Conservation (phyloP, 2,329 filamentous ascomycete genomes). For the Epichloe scottii region DNA sequence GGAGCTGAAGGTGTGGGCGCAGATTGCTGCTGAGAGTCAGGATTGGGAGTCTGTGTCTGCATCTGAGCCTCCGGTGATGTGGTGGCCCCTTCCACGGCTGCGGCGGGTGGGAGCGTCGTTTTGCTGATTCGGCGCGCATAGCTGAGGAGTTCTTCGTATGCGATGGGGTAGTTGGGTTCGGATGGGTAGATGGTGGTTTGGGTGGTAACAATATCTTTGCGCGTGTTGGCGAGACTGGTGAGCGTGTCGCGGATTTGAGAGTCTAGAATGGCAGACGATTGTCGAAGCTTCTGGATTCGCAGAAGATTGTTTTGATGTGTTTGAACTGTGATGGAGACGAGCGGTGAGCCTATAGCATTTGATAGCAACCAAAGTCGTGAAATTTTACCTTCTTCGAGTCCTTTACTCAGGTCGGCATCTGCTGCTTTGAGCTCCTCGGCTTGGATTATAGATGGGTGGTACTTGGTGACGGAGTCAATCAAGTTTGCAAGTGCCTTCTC, state of each 20-base stretch:
- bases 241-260: slow-evolving; percentile 60
- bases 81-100: slow-evolving; percentile 28
- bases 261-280: slow-evolving; percentile 53
- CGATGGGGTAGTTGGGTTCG: slow-evolving; percentile 41
- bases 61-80: slow-evolving; percentile 16
- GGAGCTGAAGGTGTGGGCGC: slow-evolving; percentile 20
- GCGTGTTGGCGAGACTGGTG: slow-evolving; percentile 55
- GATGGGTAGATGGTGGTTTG: slow-evolving; percentile 43
- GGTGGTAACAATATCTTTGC: slow-evolving; percentile 57
- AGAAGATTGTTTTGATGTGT: slow-evolving; percentile 63
- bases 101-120: slow-evolving; percentile 60
- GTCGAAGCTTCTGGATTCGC: slow-evolving; percentile 56
- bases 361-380: neutral
- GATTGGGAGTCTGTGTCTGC: slow-evolving; percentile 10
- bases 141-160: slow-evolving; percentile 59
- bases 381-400: slow-evolving; percentile 49
- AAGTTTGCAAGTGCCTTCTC: slow-evolving; percentile 55
- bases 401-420: slow-evolving; percentile 53
- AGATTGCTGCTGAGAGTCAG: slow-evolving; percentile 18
- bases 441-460: slow-evolving; percentile 58
- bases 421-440: slow-evolving; percentile 59
- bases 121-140: slow-evolving; percentile 72
- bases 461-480: slow-evolving; percentile 70
- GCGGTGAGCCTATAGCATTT: neutral
- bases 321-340: slow-evolving; percentile 39